These are phyloP conservation scores for Cyclotella sp. DNA, from an alignment of 108 stramenopile genomes.

Conservation along the genomic window DNA sequence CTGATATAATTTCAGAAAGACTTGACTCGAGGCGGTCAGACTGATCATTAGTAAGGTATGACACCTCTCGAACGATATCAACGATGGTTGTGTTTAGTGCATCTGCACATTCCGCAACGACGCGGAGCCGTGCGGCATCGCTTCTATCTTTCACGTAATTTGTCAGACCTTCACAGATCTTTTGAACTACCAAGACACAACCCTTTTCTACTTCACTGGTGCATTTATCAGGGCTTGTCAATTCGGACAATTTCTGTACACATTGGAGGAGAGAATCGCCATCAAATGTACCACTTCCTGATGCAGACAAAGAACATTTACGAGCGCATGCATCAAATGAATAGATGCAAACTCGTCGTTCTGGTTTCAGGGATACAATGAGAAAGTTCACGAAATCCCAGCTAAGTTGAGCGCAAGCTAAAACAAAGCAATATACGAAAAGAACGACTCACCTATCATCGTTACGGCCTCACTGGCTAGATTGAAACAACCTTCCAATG, in stretches of 20 bases:
- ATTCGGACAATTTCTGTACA: slow-evolving; percentile 75
- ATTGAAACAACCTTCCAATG: slow-evolving; percentile 66
- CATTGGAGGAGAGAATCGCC: slow-evolving; percentile 74
- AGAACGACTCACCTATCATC: slow-evolving; percentile 45
- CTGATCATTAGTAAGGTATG: slow-evolving; percentile 61
- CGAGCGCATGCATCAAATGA: slow-evolving; percentile 88
- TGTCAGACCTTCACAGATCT: slow-evolving; percentile 86
- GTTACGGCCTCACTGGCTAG: slow-evolving; percentile 77
- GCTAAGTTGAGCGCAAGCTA: too few relatives aligned
- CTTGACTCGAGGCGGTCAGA: slow-evolving; percentile 77
- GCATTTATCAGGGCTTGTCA: slow-evolving; percentile 82
- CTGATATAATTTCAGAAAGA: slow-evolving; percentile 74
- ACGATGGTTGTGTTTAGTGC: slow-evolving; percentile 70
- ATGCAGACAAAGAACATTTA: slow-evolving; percentile 75
- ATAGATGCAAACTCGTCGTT: slow-evolving; percentile 86
- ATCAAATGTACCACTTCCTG: slow-evolving; percentile 86
- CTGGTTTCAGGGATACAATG: slow-evolving; percentile 13
- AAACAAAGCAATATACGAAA: background rate
- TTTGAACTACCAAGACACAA: slow-evolving; percentile 79
- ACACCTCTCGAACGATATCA: slow-evolving; percentile 82
- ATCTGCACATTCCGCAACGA: slow-evolving; percentile 89
- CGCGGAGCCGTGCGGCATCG: slow-evolving; percentile 82
- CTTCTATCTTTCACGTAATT: slow-evolving; percentile 86
- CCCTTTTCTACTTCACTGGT: slow-evolving; percentile 86
- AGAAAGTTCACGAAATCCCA: background rate